A percentile compares a stretch with the other conserved stretches of the same genome.
Conservation (phyloP, 73 alveolate species). For the Tetrahymena malaccensis region DNA sequence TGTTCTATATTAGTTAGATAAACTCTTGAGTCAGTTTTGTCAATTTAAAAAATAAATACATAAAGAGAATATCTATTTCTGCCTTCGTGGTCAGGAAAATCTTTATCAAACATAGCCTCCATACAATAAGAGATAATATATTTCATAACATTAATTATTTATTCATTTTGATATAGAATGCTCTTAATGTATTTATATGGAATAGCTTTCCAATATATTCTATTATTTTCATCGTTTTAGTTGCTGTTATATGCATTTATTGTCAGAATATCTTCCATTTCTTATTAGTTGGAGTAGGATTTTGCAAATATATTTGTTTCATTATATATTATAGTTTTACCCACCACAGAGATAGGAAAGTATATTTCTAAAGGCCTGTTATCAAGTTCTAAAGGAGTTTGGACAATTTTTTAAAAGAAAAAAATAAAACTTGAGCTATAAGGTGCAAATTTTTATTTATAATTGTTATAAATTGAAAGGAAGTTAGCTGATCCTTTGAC, state of each 20-base stretch:
- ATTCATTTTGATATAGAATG: not conserved
- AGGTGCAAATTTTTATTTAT: not conserved
- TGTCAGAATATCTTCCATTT: not conserved
- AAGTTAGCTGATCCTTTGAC: not conserved
- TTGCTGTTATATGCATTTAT: not conserved
- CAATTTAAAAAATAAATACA: not conserved
- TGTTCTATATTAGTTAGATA: not conserved
- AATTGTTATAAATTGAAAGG: not conserved
- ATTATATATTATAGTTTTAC: not conserved
- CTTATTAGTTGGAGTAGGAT: not conserved
- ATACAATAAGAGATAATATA: not conserved
- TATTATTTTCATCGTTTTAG: not conserved
- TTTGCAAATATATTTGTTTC: not conserved
- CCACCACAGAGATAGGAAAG: not conserved
- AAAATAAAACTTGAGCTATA: not conserved
- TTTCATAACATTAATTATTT: not conserved
- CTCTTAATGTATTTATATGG: not conserved
- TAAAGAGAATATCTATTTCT: not conserved
- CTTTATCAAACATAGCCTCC: not conserved
- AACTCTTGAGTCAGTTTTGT: not conserved
- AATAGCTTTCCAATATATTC: not conserved
- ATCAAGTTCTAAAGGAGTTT: not conserved
- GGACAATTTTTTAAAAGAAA: not conserved
- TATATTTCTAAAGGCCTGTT: not conserved
- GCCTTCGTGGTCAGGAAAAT: not conserved